These are phyloP conservation scores for Gossypioides kirkii DNA, from an alignment of 345 rosid genomes.

Conservation along the genomic window DNA sequence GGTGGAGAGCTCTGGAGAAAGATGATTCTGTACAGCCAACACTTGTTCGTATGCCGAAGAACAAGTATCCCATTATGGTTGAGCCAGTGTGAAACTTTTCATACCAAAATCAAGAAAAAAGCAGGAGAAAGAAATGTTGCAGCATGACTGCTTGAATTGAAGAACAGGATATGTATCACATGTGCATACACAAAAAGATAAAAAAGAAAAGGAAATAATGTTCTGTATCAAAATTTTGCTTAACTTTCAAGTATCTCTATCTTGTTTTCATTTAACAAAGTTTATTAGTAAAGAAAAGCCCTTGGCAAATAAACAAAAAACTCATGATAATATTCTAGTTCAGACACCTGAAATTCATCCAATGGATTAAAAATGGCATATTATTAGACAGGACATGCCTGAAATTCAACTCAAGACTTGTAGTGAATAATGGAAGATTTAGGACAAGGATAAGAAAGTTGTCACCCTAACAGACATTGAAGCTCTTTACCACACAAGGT, in stretches of 20 bases:
- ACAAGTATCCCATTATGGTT: conserved; percentile 40
- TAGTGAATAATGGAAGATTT: background rate
- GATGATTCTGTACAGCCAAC: conserved; percentile 59
- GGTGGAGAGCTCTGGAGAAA: conserved; percentile 52
- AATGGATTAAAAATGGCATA: background rate
- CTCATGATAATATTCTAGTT: background rate
- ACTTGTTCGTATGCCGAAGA: conserved; percentile 54
- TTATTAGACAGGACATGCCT: background rate
- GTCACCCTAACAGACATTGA: background rate
- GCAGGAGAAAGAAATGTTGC: background rate
- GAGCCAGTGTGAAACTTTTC: conserved; percentile 29
- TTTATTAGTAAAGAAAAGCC: background rate
- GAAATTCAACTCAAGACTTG: background rate
- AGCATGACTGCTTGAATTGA: background rate
- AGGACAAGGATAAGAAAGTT: background rate
- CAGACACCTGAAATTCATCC: background rate
- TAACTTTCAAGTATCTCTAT: background rate
- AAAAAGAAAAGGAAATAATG: background rate
- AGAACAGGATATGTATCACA: background rate
- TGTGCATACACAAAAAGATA: background rate
- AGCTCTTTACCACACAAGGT: background rate
- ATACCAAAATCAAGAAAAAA: background rate
- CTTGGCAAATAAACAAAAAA: background rate
- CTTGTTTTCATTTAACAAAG: background rate
- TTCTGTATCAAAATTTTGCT: background rate